Evolutionary conservation across 495 filamentous ascomycete genomes (phyloP), one percentile per base, ranked within the genome.

Genomic region (Hypoxylon perforatum): DNA sequence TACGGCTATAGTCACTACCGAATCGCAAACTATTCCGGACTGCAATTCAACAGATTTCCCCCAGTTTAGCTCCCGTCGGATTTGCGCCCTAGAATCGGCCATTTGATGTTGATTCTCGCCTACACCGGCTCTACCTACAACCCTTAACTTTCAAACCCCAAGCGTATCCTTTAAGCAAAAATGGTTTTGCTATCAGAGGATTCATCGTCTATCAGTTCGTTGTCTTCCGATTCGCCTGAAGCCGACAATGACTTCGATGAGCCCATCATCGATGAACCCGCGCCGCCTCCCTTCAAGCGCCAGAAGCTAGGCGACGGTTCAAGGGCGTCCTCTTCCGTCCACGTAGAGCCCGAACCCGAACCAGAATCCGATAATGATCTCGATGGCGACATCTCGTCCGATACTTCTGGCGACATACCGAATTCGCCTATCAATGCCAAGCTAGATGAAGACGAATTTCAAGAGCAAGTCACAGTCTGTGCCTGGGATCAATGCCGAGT

Each of bases 381-480:
- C 12, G 66, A 81, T 9, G 79, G 72, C 55, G 88, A 89, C 21
- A 90, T 98, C 66, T 96, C 92, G 42, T 91, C 88, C 41, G 96
- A 99, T 72, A 95, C 91, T 61, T 91, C 90, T 35, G 92, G 92
- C 75, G 90, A 91, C 58, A 85, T 97, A n/a, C 90, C 90, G 1
- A 88, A 82, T 63, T 90, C 88, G 0, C 90, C 90, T 1, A 75
- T 80, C 61, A 86, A 84, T 45, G 83, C 82, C 61, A 86, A 82
- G 61, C 82, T 85, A 57, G 90, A 93, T 58, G 89, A 94, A 58
- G 92, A 94, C 70, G 91, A 93, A 61, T 90, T 89, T 58, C 86
- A 91, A 67, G 95, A 97, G 66, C 96, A 98, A 75, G 88, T 98
- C 55, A 96, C 92, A 2, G 77, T 89, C 28, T 99, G 95, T 76